Conservation (phyloP, 2,329 filamentous ascomycete species). For the Pyricularia grisea region DNA sequence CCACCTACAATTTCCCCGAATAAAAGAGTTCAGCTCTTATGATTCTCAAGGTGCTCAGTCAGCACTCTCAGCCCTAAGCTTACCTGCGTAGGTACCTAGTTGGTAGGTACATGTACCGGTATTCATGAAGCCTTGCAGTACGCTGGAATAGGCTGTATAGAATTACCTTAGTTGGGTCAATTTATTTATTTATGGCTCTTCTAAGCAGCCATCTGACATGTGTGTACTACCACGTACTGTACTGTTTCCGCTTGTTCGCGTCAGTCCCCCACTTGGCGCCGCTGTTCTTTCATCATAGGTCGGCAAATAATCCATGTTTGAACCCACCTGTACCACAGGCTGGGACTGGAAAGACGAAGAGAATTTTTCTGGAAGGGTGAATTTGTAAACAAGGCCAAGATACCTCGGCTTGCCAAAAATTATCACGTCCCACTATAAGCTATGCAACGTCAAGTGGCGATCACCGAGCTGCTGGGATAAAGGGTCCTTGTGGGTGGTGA, state of each 20-base stretch:
- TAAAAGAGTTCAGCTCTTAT: not conserved
- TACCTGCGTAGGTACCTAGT: too few relatives aligned
- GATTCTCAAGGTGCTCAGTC: too few relatives aligned
- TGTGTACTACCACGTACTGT: too few relatives aligned
- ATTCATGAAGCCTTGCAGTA: too few relatives aligned
- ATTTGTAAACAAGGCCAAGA: not conserved
- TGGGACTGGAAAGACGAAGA: not conserved
- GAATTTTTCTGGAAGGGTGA: not conserved
- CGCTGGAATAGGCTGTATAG: too few relatives aligned
- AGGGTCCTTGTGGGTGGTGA: not conserved
- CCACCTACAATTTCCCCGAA: too few relatives aligned
- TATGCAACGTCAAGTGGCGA: not conserved
- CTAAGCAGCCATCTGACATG: too few relatives aligned
- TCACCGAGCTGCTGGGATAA: not conserved
- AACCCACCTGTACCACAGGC: not conserved
- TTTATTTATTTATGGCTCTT: too few relatives aligned
- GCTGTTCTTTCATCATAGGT: not conserved
- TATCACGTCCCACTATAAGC: not conserved
- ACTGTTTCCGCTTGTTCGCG: too few relatives aligned
- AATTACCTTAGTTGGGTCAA: too few relatives aligned
- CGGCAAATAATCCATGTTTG: not conserved
- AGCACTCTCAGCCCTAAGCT: too few relatives aligned
- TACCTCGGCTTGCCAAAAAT: not conserved
- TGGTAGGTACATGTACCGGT: too few relatives aligned
- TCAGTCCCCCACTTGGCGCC: not conserved